These are phyloP conservation scores for Aspergillus novofumigatus DNA, from an alignment of 2,329 filamentous ascomycete species.

Conservation along the genomic window DNA sequence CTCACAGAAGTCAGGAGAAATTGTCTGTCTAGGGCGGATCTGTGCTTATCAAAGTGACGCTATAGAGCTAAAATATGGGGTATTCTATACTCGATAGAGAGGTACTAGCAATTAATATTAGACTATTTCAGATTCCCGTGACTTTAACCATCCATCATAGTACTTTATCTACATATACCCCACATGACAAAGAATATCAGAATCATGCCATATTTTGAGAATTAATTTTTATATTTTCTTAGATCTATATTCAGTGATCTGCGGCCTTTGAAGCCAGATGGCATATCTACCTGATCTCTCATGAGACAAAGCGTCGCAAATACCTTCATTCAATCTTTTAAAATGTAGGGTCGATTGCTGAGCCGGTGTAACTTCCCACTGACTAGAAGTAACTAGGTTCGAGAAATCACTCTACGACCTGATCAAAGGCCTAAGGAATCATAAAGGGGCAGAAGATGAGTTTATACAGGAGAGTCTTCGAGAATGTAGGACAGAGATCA, in stretches of 20 bases:
- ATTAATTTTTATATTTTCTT: background rate
- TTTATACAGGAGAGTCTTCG: slow-evolving; percentile 91
- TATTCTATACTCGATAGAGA: background rate
- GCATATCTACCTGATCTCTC: background rate
- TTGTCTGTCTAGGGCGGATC: background rate
- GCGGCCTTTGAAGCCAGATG: background rate
- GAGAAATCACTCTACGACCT: slow-evolving; percentile 99
- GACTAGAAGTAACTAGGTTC: slow-evolving; percentile 61
- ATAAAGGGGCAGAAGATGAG: slow-evolving; percentile 91
- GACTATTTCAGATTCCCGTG: background rate
- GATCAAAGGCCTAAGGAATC: slow-evolving; percentile 89
- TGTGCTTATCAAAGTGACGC: background rate
- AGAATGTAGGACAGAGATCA: slow-evolving; percentile 92
- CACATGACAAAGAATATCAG: background rate
- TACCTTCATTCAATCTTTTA: background rate
- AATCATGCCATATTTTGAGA: background rate
- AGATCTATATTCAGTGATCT: background rate
- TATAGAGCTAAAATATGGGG: background rate
- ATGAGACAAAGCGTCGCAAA: background rate
- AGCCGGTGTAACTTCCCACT: background rate
- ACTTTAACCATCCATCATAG: background rate
- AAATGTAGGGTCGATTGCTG: background rate
- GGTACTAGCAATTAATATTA: too few species aligned
- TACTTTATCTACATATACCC: background rate
- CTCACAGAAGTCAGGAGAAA: background rate